A percentile compares a stretch with the other conserved stretches of the same genome.
These are phyloP conservation scores for Botrytis aclada DNA, from an alignment of 2,329 filamentous ascomycete species.

Conservation along the genomic window DNA sequence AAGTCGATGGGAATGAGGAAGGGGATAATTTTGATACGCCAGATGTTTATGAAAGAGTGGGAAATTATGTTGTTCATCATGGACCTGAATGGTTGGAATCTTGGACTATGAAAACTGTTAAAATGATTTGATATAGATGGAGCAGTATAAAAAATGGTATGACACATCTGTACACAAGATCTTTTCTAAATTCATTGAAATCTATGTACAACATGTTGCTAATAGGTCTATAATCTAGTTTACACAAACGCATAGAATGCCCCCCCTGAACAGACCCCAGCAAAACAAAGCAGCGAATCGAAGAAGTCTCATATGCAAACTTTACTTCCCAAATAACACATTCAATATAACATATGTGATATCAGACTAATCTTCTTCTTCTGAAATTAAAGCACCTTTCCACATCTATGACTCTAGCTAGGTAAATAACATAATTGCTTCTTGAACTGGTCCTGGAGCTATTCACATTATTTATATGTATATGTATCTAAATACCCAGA, in stretches of 20 bases:
- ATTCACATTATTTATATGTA: not conserved
- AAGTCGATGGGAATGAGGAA: not conserved
- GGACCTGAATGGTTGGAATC: not conserved
- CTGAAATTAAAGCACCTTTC: too few species aligned
- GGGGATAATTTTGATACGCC: rapidly evolving
- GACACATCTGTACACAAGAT: too few species aligned
- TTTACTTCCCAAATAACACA: not conserved
- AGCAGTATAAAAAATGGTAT: not conserved
- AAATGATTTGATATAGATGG: not conserved
- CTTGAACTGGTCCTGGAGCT: rapidly evolving
- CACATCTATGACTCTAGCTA: too few species aligned
- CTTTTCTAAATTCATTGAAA: too few species aligned
- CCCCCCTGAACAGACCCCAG: not conserved
- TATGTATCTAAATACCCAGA: not conserved
- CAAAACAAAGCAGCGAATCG: not conserved
- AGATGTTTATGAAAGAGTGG: not conserved
- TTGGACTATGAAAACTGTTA: not conserved
- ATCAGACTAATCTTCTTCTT: too few species aligned
- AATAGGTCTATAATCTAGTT: not conserved
- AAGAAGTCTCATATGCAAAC: not conserved
- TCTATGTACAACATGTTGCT: not conserved
- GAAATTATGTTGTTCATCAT: not conserved
- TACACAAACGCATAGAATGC: not conserved
- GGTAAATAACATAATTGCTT: not conserved
- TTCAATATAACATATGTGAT: too few species aligned